A percentile compares a stretch with the other conserved stretches of the same genome.
Conservation (phyloP, 1,284 basidiomycete species). For the Pterulicium gracile region DNA sequence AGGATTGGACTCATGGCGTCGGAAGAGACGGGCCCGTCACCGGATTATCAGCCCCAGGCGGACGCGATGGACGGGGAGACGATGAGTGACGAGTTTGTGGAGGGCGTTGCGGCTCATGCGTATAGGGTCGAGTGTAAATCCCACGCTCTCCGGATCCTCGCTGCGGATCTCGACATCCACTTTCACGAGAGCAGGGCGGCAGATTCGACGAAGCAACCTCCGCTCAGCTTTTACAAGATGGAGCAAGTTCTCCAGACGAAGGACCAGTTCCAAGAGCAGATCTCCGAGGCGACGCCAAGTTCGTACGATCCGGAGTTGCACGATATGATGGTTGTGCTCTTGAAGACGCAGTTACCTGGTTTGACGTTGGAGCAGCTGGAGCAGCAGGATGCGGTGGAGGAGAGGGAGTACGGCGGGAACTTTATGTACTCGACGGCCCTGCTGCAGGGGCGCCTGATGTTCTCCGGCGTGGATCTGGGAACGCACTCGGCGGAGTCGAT, state of each 20-base stretch:
- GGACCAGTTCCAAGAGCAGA: slow-evolving; percentile 49
- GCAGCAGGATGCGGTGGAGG: slow-evolving; percentile 46
- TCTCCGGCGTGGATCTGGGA: slow-evolving; percentile 27
- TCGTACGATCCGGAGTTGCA: slow-evolving; percentile 65
- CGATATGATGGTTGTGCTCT: slow-evolving; percentile 36
- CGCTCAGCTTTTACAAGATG: slow-evolving; percentile 48
- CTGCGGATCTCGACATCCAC: slow-evolving; percentile 58
- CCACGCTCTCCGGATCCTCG: slow-evolving; percentile 61
- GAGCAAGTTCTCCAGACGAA: slow-evolving; percentile 44
- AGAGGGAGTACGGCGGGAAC: slow-evolving; percentile 72
- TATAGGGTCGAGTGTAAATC: slow-evolving; percentile 71
- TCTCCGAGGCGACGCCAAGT: slow-evolving; percentile 56
- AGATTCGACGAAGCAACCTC: slow-evolving; percentile 29
- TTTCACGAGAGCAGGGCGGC: slow-evolving; percentile 27
- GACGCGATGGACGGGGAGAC: slow-evolving; percentile 37
- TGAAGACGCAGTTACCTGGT: slow-evolving; percentile 38
- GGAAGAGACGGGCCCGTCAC: slow-evolving; percentile 55
- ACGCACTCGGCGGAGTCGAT: slow-evolving; percentile 32
- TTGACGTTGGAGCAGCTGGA: slow-evolving; percentile 56
- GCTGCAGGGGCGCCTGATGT: slow-evolving; percentile 43
- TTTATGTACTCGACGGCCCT: slow-evolving; percentile 61
- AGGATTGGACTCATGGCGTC: slow-evolving; percentile 48
- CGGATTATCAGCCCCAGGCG: slow-evolving; percentile 46
- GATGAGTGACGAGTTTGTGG: slow-evolving; percentile 48
- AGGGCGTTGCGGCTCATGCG: slow-evolving; percentile 48